Base-by-base conservation (phyloP, 2,329 filamentous ascomycete genomes). In the Ascochyta rabiei region DNA sequence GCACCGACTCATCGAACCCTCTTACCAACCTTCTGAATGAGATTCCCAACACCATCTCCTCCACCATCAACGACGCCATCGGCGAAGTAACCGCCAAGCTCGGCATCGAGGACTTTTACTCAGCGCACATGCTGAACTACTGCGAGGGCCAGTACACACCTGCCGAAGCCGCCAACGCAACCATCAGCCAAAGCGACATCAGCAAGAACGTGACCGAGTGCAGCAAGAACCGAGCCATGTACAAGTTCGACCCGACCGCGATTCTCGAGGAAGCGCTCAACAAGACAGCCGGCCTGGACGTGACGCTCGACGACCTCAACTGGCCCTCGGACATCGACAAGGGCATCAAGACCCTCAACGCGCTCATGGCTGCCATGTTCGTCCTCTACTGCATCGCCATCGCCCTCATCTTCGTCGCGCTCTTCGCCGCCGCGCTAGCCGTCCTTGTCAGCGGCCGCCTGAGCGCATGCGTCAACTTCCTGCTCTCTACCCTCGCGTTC, bases 41-140 rank as follows among this genome's bases (percentile, higher is more conserved):
- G 31, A 67, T 77, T 44, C 68, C 72, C 41, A 62, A 74, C 57
- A 52, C 62, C 53, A 62, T 79, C 48, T 70, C 59, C 38, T 40
- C 52, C 10, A 46, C 54, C 33, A 68, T 73, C 59, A 62, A 77
- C 53, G 65, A 74, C 49, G 69, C 75, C 33, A 69, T 83, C 49
- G 74, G 80, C 63, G 70, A 80, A 50, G 67, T 83, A 23, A 78
- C 80, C 18, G 69, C 77, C 40, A 70, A 76, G 16, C 72, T 86
- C 15, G 82, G 83, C 33, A 76, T 87, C 31, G 77, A 83, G 35
- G 81, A 87, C 70, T 88, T 84, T 72, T 88, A 88, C 75, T 81
- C 79, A 18, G 77, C 82, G 15, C 84, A 88, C 68, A 66, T 87
- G 50, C 80, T 87, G 73, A 79, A 83, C 69, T 84, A 83, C 74